Percentiles rank a stretch among this genome's conserved stretches.
Conservation (phyloP, 1,284 basidiomycete genomes). For the Ustilago nuda region DNA sequence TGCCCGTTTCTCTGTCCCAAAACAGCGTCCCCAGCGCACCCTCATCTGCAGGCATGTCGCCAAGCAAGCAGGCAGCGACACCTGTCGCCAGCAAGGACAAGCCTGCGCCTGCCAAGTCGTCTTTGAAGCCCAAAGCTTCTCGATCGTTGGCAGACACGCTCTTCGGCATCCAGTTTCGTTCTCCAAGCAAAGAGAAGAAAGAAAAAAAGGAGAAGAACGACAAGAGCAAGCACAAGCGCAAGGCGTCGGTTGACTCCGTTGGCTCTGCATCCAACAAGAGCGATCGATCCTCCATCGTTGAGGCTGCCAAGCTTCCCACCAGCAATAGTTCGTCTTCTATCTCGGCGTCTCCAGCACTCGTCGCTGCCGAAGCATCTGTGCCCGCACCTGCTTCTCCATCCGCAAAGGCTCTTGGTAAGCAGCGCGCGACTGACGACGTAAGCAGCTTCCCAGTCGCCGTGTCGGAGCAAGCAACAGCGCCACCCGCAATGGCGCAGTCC, state of each 20-base stretch:
- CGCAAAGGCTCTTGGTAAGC: slow-evolving; percentile 39
- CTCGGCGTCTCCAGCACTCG: neutral
- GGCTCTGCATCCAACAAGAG: slow-evolving; percentile 33
- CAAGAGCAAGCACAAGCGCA: slow-evolving; percentile 44
- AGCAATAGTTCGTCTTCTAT: slow-evolving; percentile 11
- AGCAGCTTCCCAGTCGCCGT: neutral
- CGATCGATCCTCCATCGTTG: slow-evolving; percentile 24
- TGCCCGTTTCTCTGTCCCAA: slow-evolving; percentile 37
- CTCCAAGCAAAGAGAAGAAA: slow-evolving; percentile 39
- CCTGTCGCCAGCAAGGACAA: slow-evolving; percentile 48
- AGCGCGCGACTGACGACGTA: slow-evolving; percentile 10
- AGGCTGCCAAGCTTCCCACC: slow-evolving; percentile 15
- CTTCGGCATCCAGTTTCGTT: slow-evolving; percentile 50
- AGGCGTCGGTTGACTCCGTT: slow-evolving; percentile 30
- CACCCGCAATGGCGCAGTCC: slow-evolving; percentile 15
- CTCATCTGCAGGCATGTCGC: neutral
- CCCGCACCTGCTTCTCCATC: slow-evolving; percentile 27
- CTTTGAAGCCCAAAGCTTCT: slow-evolving; percentile 49
- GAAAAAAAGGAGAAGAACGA: slow-evolving; percentile 48
- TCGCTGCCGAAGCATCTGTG: neutral
- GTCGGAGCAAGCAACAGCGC: neutral
- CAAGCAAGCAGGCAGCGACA: slow-evolving; percentile 7
- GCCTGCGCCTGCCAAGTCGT: slow-evolving; percentile 55
- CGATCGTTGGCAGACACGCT: slow-evolving; percentile 63
- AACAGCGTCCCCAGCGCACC: slow-evolving; percentile 14